Evolutionary conservation across 768 basidiomycete genomes (phyloP).

Genomic region (Suillus lakei): DNA sequence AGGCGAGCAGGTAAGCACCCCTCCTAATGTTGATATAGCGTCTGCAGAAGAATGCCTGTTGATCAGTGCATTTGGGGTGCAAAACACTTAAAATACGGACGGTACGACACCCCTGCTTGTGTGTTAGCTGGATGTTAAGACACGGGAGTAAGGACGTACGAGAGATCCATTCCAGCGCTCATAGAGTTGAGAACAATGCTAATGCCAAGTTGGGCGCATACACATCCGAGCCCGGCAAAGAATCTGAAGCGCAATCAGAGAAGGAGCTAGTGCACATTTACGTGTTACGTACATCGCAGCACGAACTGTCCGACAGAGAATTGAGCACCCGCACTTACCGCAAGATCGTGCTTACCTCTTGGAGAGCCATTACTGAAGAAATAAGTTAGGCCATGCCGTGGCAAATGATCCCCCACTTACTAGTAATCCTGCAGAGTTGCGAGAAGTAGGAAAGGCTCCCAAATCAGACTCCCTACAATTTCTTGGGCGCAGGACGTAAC

Average conservation of each 20-base stretch:
- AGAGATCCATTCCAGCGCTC: conserved; percentile 25
- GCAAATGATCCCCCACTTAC: conserved; percentile 4
- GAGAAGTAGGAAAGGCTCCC: conserved; percentile 23
- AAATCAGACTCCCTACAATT: conserved; percentile 22
- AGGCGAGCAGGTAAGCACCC: conserved; percentile 16
- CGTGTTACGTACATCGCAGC: conserved; percentile 13
- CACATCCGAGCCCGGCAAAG: conserved; percentile 26
- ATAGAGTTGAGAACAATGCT: conserved; percentile 25
- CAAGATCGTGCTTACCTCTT: conserved; percentile 9
- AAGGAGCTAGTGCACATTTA: background rate
- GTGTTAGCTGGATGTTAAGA: background rate
- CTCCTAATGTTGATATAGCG: conserved; percentile 17
- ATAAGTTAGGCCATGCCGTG: background rate
- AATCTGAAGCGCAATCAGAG: conserved; percentile 16
- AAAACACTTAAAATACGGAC: background rate
- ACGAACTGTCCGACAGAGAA: conserved; percentile 6
- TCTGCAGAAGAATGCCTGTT: background rate
- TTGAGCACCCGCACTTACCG: background rate
- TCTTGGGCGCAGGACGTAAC: conserved; percentile 16
- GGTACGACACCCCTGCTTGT: background rate
- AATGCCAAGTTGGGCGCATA: conserved; percentile 22
- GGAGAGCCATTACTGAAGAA: conserved; percentile 11
- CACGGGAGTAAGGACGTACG: conserved; percentile 9
- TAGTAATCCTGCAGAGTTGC: conserved; percentile 24
- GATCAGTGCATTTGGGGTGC: background rate